Evolutionary conservation across 768 basidiomycete species (phyloP).

Genomic region (Chiua virens): DNA sequence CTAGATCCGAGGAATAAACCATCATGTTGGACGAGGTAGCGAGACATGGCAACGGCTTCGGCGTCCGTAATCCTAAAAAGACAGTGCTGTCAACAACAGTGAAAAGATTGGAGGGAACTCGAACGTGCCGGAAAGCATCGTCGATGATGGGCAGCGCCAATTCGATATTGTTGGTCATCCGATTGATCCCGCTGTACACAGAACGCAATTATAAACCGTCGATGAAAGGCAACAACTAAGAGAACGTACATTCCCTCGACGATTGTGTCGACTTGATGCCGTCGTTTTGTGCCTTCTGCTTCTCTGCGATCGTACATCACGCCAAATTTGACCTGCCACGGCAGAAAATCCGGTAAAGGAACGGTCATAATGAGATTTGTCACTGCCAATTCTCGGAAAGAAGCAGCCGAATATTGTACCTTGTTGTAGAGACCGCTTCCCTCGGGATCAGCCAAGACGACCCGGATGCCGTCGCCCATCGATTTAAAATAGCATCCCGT

Average conservation of each 20-base stretch:
- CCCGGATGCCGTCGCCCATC: conserved; percentile 59
- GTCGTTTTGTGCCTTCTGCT: conserved; percentile 87
- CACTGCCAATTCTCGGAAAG: no score
- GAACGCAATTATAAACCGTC: neutral
- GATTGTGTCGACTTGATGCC: conserved; percentile 94
- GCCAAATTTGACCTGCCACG: conserved; percentile 71
- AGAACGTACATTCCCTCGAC: conserved; percentile 81
- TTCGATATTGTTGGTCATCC: conserved; percentile 88
- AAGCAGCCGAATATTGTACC: conserved; percentile 46
- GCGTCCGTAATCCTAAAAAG: conserved; percentile 76
- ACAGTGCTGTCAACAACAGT: neutral
- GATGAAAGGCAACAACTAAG: no score
- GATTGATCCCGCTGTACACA: conserved; percentile 77
- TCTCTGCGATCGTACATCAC: conserved; percentile 96
- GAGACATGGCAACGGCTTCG: conserved; percentile 95
- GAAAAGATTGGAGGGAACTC: no score
- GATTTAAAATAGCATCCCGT: conserved; percentile 78
- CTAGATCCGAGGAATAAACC: conserved; percentile 95
- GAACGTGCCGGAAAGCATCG: conserved; percentile 67
- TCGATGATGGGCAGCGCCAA: conserved; percentile 82
- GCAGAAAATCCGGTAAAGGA: neutral
- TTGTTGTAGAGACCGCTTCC: conserved; percentile 96
- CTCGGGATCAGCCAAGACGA: conserved; percentile 88
- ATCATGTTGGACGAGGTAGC: conserved; percentile 86
- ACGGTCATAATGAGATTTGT: no score